Percentiles rank a stretch among this genome's conserved stretches.
Evolutionary conservation across 352 stramenopile species (phyloP).

Genomic region (Hyaloperonospora brassicae): DNA sequence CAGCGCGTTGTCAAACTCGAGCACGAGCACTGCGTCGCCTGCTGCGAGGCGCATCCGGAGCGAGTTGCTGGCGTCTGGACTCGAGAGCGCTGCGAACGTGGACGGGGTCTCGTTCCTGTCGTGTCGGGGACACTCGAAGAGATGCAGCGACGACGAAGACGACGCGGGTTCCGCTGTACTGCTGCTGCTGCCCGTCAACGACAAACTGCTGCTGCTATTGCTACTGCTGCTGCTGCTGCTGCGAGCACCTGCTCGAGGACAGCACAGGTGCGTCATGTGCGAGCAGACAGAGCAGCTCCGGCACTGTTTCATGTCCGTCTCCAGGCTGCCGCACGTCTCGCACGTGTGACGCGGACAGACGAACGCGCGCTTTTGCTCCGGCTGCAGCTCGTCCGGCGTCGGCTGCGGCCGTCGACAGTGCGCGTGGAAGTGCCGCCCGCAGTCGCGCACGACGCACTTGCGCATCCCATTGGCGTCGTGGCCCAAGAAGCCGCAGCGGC

Average conservation of each 20-base stretch:
- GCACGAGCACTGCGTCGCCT: conserved; percentile 57
- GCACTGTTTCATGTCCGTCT: conserved; percentile 44
- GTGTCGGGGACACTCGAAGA: conserved; percentile 44
- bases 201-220: no score
- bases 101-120: conserved; percentile 10
- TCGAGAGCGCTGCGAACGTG: neutral
- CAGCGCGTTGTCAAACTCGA: conserved; percentile 59
- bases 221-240: no score
- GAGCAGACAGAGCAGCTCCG: conserved; percentile 52
- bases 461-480: conserved; percentile 43
- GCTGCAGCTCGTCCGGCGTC: conserved; percentile 5
- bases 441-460: conserved; percentile 43
- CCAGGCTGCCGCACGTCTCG: conserved; percentile 31
- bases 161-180: conserved; percentile 10
- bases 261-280: conserved; percentile 41
- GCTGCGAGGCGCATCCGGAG: conserved; percentile 24
- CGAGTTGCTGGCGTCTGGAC: conserved; percentile 29
- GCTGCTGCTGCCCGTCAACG: no score
- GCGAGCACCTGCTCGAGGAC: conserved; percentile 16
- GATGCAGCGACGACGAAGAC: conserved; percentile 8
- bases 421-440: conserved; percentile 54
- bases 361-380: conserved; percentile 16
- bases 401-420: conserved; percentile 19
- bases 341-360: conserved; percentile 62
- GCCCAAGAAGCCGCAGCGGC: conserved; percentile 65